Base-by-base conservation (phyloP, 2,329 filamentous ascomycete species). In the Colletotrichum australisinense region DNA sequence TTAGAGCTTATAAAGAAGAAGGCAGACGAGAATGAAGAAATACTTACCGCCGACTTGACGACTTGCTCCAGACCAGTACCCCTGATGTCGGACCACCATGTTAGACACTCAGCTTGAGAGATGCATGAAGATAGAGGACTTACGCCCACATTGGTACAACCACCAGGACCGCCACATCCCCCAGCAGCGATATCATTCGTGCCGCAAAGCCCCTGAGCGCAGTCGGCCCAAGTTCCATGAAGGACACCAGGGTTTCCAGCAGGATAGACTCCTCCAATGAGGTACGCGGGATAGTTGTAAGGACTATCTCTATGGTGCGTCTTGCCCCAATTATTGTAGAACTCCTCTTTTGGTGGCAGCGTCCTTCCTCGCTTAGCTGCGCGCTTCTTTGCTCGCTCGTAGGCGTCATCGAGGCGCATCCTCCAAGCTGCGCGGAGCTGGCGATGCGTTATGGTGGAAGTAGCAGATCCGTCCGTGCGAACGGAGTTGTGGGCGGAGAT, bases 401-500 rank as follows among this genome's bases (percentile, higher is more conserved):
- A 94, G 38, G 89, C 87, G 4, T 82, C 81, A 32, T 93, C 89
- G 0, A 89, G 79, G 0, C 83, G 82, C 9, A 66, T 74, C 28
- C 80, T 70, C 73, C 84, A 80, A 8, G 75, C 14, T 4, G 90
- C 79, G 22, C 85, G 84, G 1, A 72, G 63, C 78, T 82, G 63
- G 74, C 85, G 64, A 9, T 52, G 84, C 75, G 52, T 79, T 9
- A 8, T 52, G 5, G 38, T 32, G 46, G 24, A 22, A 24, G 5
- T 71, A 53, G 22, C 74, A 62, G 26, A 76, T n/a, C 16, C 60
- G 55, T 52, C 59, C 79, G n/a, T 76, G 38, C 80, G 78, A 8
- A 95, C 90, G 1, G 93, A 88, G 77, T 91, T 94, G 84, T 96
- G 94, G 0, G 92, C 87, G 0, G 91, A 94, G 74, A 96, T 92